A percentile compares a stretch with the other conserved stretches of the same genome.
phyloP scores from a whole-genome alignment of 352 stramenopile species.

The Phytophthora pisi region DNA sequence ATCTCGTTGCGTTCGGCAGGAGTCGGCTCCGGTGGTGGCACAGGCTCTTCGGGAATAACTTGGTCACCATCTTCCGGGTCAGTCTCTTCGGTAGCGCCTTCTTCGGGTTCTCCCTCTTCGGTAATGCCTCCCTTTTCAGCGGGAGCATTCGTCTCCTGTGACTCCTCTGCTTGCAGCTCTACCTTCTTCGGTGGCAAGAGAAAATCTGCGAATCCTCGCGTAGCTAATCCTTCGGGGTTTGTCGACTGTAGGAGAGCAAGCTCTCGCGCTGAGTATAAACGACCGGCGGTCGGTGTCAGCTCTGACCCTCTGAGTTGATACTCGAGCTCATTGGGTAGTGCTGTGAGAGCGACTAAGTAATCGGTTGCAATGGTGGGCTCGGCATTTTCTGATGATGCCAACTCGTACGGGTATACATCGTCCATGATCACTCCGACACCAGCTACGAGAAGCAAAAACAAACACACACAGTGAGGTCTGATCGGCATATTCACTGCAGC shows the following conservation, averaged over 20 bases:
- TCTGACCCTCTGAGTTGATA: constrained; percentile 34
- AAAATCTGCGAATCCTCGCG: constrained; percentile 38
- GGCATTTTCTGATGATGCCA: constrained; percentile 30
- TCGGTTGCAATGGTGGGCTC: constrained; percentile 33
- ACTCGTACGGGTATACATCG: constrained; percentile 58
- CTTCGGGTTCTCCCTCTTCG: constrained; percentile 6
- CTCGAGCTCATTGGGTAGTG: constrained; percentile 43
- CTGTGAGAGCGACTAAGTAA: constrained; percentile 65
- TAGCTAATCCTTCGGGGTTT: constrained; percentile 25
- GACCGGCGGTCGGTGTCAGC: constrained; percentile 41
- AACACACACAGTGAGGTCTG: background rate
- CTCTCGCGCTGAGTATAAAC: constrained; percentile 68
- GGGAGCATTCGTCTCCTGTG: background rate
- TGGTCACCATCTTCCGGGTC: constrained; percentile 14
- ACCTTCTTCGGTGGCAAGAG: constrained; percentile 13
- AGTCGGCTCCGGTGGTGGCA: constrained; percentile 26
- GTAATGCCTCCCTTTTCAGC: constrained; percentile 1
- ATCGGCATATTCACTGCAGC: background rate
- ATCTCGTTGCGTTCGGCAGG: constrained; percentile 48
- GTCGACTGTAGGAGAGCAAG: constrained; percentile 39
- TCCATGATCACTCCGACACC: constrained; percentile 70
- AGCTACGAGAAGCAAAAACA: constrained; percentile 28
- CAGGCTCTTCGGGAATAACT: background rate
- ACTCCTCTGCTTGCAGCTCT: constrained; percentile 8
- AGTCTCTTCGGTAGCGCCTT: constrained; percentile 11